A percentile compares a stretch with the other conserved stretches of the same genome.
These are phyloP conservation scores for Penicillium hordei DNA, from an alignment of 2,329 filamentous ascomycete species.

Conservation along the genomic window DNA sequence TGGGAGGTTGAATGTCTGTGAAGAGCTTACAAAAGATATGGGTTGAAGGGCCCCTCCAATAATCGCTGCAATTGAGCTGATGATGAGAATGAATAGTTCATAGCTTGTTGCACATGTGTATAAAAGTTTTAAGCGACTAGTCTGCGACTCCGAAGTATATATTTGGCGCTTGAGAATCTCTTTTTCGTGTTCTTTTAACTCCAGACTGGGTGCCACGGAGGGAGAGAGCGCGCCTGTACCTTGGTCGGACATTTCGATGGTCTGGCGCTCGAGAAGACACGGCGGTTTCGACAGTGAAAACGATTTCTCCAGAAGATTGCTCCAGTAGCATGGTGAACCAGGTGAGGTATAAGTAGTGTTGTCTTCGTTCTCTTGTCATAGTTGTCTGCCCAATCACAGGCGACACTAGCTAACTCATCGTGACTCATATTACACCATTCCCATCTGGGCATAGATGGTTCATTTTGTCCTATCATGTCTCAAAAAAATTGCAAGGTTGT, in stretches of 20 bases:
- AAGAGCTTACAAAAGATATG: neutral
- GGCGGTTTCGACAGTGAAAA: neutral
- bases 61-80: neutral
- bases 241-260: neutral
- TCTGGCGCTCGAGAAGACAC: neutral
- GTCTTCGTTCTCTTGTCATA: neutral
- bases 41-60: neutral
- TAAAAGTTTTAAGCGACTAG: neutral
- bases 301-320: neutral
- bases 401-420: neutral
- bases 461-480: no score
- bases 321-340: neutral
- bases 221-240: neutral
- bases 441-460: no score
- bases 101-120: neutral
- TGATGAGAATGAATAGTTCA: neutral
- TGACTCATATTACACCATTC: neutral
- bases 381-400: neutral
- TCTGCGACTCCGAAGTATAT: neutral
- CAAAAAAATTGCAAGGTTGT: no score
- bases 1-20: neutral
- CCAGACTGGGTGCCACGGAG: neutral
- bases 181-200: neutral
- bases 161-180: neutral
- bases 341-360: neutral